Conservation (phyloP, 2,329 filamentous ascomycete species). For the Xylariaceae sp. region DNA sequence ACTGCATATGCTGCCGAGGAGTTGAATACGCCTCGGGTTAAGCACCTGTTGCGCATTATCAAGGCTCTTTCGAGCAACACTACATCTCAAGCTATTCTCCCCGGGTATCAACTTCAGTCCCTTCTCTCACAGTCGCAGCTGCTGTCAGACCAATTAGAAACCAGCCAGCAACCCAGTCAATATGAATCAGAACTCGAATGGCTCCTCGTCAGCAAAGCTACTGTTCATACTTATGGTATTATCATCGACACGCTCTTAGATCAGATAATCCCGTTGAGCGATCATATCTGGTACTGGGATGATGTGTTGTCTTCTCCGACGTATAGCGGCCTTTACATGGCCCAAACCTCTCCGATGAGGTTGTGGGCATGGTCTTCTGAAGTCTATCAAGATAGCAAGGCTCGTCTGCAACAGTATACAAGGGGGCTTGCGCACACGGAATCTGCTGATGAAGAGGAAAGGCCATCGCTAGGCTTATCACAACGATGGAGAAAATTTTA, state of each 20-base stretch:
- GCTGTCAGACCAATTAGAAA: slow-evolving; percentile 33
- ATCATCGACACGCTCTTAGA: slow-evolving; percentile 74
- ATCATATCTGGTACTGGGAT: slow-evolving; percentile 96
- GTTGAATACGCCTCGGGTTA: slow-evolving; percentile 50
- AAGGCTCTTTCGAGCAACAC: slow-evolving; percentile 68
- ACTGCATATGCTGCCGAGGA: slow-evolving; percentile 35
- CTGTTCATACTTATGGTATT: slow-evolving; percentile 83
- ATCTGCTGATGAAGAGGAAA: slow-evolving; percentile 31
- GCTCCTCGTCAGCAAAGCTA: slow-evolving; percentile 86
- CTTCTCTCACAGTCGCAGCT: slow-evolving; percentile 63
- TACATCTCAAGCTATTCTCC: slow-evolving; percentile 59
- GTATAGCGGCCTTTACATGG: slow-evolving; percentile 75
- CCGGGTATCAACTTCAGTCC: slow-evolving; percentile 53
- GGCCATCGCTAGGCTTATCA: slow-evolving; percentile 34
- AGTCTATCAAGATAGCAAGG: slow-evolving; percentile 60
- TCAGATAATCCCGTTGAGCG: slow-evolving; percentile 75
- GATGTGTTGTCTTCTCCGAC: slow-evolving; percentile 75
- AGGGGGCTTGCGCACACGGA: slow-evolving; percentile 16
- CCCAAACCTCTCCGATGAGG: slow-evolving; percentile 78
- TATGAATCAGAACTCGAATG: slow-evolving; percentile 82
- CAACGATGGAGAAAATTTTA: slow-evolving; percentile 70
- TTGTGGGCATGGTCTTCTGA: slow-evolving; percentile 69
- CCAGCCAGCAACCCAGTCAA: slow-evolving; percentile 31
- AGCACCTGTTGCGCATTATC: slow-evolving; percentile 63
- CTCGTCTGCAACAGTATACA: slow-evolving; percentile 39